phyloP scores from a whole-genome alignment of 352 stramenopile genomes.

The Pythium apleroticum region DNA sequence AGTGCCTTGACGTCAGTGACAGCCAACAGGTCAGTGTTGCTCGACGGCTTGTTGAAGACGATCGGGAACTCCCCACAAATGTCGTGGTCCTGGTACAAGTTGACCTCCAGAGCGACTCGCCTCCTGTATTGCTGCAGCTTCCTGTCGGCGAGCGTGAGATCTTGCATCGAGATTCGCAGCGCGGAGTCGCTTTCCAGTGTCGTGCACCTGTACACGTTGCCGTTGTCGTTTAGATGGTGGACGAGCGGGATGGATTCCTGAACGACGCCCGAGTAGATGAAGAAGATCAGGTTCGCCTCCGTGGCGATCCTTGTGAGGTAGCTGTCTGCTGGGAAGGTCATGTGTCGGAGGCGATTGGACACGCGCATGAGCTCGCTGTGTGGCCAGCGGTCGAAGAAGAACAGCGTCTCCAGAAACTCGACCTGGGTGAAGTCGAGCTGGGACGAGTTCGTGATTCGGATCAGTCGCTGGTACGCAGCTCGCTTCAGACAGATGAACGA shows the following conservation, averaged over 20 bases:
- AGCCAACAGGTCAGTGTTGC: slow-evolving; percentile 66
- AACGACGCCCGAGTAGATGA: slow-evolving; percentile 77
- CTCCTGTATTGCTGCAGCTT: slow-evolving; percentile 41
- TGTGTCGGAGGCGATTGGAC: slow-evolving; percentile 63
- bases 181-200: slow-evolving; percentile 39
- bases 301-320: slow-evolving; percentile 70
- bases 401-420: slow-evolving; percentile 82
- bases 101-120: slow-evolving; percentile 67
- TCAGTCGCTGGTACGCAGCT: slow-evolving; percentile 77
- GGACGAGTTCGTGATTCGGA: slow-evolving; percentile 78
- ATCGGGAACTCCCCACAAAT: slow-evolving; percentile 72
- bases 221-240: slow-evolving; percentile 65
- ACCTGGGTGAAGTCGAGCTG: slow-evolving; percentile 80
- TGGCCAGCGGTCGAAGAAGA: slow-evolving; percentile 77
- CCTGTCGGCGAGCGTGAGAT: slow-evolving; percentile 17
- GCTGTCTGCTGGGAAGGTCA: slow-evolving; percentile 61
- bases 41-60: slow-evolving; percentile 57
- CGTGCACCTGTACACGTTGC: slow-evolving; percentile 50
- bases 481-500: slow-evolving; percentile 88
- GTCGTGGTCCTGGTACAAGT: slow-evolving; percentile 80
- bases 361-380: slow-evolving; percentile 70
- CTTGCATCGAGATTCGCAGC: slow-evolving; percentile 29
- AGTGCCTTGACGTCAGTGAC: slow-evolving; percentile 81
- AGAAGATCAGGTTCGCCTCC: slow-evolving; percentile 73
- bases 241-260: slow-evolving; percentile 76